A percentile compares a stretch with the other conserved stretches of the same genome.
These are phyloP conservation scores for Boletus eberwhitei DNA, from an alignment of 768 basidiomycete species.

Conservation along the genomic window DNA sequence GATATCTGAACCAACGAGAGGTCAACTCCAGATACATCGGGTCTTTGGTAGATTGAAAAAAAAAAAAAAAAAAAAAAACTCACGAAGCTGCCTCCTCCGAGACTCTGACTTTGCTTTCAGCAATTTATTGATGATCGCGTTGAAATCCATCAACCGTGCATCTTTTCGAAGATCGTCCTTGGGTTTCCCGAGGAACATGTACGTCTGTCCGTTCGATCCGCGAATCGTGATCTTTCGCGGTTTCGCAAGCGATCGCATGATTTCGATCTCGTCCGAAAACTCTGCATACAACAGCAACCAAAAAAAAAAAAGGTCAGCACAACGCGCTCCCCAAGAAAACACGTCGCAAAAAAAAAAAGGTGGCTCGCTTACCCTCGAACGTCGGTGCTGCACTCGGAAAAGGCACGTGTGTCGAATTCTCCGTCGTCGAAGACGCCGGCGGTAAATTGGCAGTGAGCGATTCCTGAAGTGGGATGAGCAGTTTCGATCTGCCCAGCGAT, in stretches of 20 bases:
- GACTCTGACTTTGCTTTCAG: constrained; percentile 93
- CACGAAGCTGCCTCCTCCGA: constrained; percentile 84
- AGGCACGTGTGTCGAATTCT: constrained; percentile 66
- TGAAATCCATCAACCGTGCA: constrained; percentile 96
- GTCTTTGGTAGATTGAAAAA: not conserved
- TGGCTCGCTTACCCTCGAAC: constrained; percentile 52
- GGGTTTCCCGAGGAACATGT: constrained; percentile 94
- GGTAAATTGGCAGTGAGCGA: constrained; percentile 90
- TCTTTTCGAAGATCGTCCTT: constrained; percentile 98
- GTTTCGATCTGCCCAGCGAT: constrained; percentile 52
- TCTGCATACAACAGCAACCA: constrained; percentile 37
- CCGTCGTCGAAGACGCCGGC: constrained; percentile 48
- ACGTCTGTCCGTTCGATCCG: constrained; percentile 78
- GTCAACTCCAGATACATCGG: not conserved
- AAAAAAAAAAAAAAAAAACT: no score
- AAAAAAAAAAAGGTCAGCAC: not conserved
- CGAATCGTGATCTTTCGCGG: constrained; percentile 87
- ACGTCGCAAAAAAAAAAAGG: not conserved
- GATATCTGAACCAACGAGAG: constrained; percentile 49
- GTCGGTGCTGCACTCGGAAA: constrained; percentile 76
- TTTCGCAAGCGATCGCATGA: constrained; percentile 89
- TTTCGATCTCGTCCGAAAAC: constrained; percentile 77
- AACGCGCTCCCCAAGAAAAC: not conserved
- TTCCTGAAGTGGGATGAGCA: constrained; percentile 92
- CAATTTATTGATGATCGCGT: constrained; percentile 94